Percentiles rank a stretch among this genome's conserved stretches.
Evolutionary conservation across 2,329 filamentous ascomycete genomes (phyloP).

Genomic region (Calonectria pauciramosa): DNA sequence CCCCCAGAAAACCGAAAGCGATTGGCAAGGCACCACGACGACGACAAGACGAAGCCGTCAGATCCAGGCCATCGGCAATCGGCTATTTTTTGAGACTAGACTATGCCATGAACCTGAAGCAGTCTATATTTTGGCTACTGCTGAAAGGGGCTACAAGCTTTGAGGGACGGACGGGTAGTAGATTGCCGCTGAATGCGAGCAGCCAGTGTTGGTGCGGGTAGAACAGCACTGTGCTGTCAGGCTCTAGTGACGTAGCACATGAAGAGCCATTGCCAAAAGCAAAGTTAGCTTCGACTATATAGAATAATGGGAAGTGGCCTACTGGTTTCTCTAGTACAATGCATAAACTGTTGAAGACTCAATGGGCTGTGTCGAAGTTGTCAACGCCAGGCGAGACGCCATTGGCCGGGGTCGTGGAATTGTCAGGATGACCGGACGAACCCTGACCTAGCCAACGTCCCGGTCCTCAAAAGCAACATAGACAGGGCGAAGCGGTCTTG

Average conservation of each 20-base stretch:
- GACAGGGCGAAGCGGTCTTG: too few relatives aligned
- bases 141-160: neutral
- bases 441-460: too few relatives aligned
- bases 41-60: neutral
- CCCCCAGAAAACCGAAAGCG: neutral
- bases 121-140: neutral
- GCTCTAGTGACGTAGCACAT: neutral
- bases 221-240: neutral
- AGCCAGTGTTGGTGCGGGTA: neutral
- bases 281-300: neutral
- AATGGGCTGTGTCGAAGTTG: neutral
- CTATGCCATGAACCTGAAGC: neutral
- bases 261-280: neutral
- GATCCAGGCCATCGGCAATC: slow-evolving; percentile 1
- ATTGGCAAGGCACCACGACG: neutral
- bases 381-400: neutral
- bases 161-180: neutral
- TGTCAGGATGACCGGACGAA: neutral
- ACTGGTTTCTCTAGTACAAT: neutral
- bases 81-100: neutral
- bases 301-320: neutral
- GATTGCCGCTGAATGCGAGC: neutral
- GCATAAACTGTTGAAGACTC: neutral
- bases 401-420: neutral
- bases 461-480: too few relatives aligned